These are phyloP conservation scores for Eucalyptus dawsonii DNA, from an alignment of 345 rosid genomes.

Conservation along the genomic window DNA sequence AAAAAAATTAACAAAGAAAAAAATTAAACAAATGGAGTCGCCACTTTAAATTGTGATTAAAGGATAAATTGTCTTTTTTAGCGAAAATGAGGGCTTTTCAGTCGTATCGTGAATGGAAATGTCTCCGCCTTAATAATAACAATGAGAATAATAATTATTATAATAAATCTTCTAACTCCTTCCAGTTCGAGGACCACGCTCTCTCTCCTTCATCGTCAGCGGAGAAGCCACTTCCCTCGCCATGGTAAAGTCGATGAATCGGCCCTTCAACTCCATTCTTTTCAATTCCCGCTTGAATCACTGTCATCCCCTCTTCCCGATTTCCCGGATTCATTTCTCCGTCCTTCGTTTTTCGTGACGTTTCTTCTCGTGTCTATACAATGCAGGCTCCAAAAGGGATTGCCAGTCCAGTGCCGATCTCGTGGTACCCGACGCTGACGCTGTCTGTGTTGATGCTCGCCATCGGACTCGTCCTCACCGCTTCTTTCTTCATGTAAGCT, in stretches of 20 bases:
- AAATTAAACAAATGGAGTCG: too few species aligned
- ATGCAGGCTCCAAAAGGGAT: conserved; percentile 49
- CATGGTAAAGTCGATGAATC: not conserved
- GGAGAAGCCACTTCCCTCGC: not conserved
- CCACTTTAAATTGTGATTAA: too few species aligned
- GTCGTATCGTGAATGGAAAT: too few species aligned
- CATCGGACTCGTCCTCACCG: conserved; percentile 59
- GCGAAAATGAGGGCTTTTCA: too few species aligned
- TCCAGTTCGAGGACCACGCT: not conserved
- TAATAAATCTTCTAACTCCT: too few species aligned
- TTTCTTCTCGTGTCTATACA: not conserved
- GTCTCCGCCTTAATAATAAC: too few species aligned
- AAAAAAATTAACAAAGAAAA: too few species aligned
- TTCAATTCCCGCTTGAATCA: not conserved
- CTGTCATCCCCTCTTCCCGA: not conserved
- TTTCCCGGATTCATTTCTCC: not conserved
- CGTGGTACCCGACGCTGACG: conserved; percentile 52
- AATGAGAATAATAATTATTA: too few species aligned
- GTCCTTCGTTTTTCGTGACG: not conserved
- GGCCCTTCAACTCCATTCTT: not conserved
- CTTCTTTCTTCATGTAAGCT: conserved; percentile 56
- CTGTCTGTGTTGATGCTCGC: conserved; percentile 45
- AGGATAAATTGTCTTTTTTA: too few species aligned
- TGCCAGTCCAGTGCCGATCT: conserved; percentile 60
- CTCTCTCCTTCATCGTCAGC: not conserved